Evolutionary conservation across 2,329 filamentous ascomycete genomes (phyloP), one percentile per base, ranked within the genome.

Genomic region (Orbilia quercus): DNA sequence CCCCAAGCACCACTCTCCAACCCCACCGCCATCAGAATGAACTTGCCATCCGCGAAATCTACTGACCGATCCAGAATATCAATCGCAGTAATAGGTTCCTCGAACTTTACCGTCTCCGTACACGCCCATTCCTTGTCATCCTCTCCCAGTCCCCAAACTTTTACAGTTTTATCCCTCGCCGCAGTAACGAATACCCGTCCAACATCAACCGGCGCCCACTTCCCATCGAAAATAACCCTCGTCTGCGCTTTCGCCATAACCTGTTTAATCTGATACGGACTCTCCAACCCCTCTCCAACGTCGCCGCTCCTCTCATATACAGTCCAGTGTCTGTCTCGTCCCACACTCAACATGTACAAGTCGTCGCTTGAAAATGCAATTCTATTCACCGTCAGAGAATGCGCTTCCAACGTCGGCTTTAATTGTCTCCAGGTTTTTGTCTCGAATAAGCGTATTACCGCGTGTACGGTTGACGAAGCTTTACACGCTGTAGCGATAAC

Each of bases 401-500:
- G 95, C 1, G 91, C 90, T n/a, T 87, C 85, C 28, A 99, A 84
- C 0, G 94, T 86, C 1, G 94, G 93, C 70, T 87, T 88, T 44
- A 97, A 83, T 81, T 99, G 92, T 16, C 91, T 90, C 95, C 95
- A 99, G 12, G 55, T 59, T 47, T 87, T 86, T 11, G 93, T 95
- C 79, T 96, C 92, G 79, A 96, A 98, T 6, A 99, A 81, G 18
- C 95, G 88, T 77, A 99, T 91, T 40, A 98, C 93, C 45, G 95
- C 95, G 79, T 99, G 95, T 80, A 97, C 95, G 65, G 94, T 84
- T 0, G 92, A 96, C 79, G 90, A 96, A 16, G 95, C 95, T 78
- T 91, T 91, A 83, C 95, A 99, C 1, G 95, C 92, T 59, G 93
- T 97, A 31, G 95, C 95, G 12, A 99, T 85, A 20, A 97, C 81